phyloP scores from a whole-genome alignment of 495 filamentous ascomycete genomes.

The Platismatia glauca region DNA sequence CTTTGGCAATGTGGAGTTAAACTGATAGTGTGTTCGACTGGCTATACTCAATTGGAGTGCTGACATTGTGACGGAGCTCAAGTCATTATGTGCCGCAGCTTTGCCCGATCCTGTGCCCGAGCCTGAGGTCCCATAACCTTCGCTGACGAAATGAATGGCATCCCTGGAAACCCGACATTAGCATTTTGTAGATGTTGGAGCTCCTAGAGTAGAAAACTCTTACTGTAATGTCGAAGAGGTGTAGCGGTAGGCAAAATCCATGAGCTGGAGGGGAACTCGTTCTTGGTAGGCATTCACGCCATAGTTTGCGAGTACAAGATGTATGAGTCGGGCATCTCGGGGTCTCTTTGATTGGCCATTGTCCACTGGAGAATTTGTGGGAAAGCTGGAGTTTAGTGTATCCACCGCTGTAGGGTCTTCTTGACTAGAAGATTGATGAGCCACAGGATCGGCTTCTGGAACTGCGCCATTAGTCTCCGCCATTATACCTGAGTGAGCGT shows the following conservation, averaged over 20 bases:
- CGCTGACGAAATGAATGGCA: conserved; percentile 42
- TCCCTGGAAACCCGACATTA: conserved; percentile 20
- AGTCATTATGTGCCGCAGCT: conserved; percentile 28
- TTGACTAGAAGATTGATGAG: conserved; percentile 3
- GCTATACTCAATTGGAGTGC: conserved; percentile 57
- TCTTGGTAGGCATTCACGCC: conserved; percentile 88
- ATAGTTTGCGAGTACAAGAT: conserved; percentile 78
- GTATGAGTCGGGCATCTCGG: conserved; percentile 82
- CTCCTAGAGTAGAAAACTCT: conserved; percentile 27
- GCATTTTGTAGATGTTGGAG: not conserved
- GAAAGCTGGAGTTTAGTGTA: conserved; percentile 9
- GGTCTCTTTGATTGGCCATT: conserved; percentile 61
- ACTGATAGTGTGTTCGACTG: conserved; percentile 55
- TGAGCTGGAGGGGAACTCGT: conserved; percentile 84
- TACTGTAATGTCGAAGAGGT: conserved; percentile 45
- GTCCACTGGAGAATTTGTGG: conserved; percentile 31
- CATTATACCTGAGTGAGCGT: not conserved
- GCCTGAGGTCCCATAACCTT: conserved; percentile 37
- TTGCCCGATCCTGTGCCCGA: conserved; percentile 13
- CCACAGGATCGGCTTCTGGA: conserved; percentile 1
- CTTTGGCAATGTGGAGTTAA: conserved; percentile 59
- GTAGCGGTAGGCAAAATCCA: conserved; percentile 94
- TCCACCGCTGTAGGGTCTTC: conserved; percentile 1
- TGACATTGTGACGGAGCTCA: conserved; percentile 43
- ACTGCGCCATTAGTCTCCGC: conserved; percentile 11